A percentile compares a stretch with the other conserved stretches of the same genome.
Conservation (phyloP, 106 monocot genomes). For the Hemerocallis citrina region DNA sequence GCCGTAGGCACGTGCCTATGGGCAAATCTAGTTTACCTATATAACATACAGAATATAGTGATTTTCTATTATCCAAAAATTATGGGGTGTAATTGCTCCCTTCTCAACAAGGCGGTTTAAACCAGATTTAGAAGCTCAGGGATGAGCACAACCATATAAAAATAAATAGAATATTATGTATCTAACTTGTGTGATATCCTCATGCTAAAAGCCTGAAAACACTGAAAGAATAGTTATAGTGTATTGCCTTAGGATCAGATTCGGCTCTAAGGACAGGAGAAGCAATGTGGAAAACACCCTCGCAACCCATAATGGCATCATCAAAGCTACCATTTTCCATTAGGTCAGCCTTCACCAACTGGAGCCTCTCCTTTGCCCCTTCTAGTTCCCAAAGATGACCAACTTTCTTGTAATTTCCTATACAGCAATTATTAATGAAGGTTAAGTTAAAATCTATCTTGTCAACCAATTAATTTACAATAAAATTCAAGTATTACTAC, state of each 20-base stretch:
- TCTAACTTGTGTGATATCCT: neutral
- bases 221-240: neutral
- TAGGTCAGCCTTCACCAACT: constrained; percentile 66
- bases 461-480: neutral
- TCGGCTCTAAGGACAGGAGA: constrained; percentile 41
- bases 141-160: no score
- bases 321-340: constrained; percentile 82
- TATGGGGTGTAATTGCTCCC: no score
- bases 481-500: neutral
- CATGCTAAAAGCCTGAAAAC: neutral
- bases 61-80: no score
- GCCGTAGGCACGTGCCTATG: no score
- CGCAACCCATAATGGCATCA: constrained; percentile 54
- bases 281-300: constrained; percentile 93
- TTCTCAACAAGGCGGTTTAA: no score
- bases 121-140: no score
- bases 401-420: constrained; percentile 50
- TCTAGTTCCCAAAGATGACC: constrained; percentile 67
- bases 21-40: no score
- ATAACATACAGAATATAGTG: no score
- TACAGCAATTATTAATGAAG: neutral
- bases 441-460: no score
- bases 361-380: constrained; percentile 75
- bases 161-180: neutral
- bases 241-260: constrained; percentile 51